Evolutionary conservation across 257 asterid species (phyloP), one percentile per base, ranked within the genome.

Genomic region (Plectranthus barbatus): DNA sequence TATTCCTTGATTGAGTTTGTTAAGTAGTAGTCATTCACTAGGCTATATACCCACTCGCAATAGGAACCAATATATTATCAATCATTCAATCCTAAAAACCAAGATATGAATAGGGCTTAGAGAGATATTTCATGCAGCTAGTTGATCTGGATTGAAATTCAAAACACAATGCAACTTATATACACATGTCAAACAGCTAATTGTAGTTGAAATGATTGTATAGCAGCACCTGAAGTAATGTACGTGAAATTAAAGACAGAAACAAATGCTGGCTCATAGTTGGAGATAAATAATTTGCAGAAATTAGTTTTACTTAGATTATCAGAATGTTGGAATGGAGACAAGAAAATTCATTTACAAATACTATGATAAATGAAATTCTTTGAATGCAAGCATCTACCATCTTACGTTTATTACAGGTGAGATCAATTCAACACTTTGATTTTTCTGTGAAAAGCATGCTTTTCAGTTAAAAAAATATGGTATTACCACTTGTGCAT

Each of bases 1-100:
- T 65, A 88, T 58, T 77, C 86, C 75, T 76, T 76, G 73, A 91
- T 86, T 42, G 96, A 91, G 79, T 70, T 76, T 76, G 86, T 91
- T 84, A 91, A 79, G 82, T 91, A 88, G 4, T 77, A 80, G 68
- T 91, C 98, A 19, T 78, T 49, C 24, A 76, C 80, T 26, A 91
- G 77, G 76, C 90, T 90, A 50, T n/a, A n/a, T 81, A 83, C 42
- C 79, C 72, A 61, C 81, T 81, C 47, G 96, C 95, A 9, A 86
- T 82, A n/a, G 96, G 94, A 63, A 84, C 88, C 51, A 91, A 86
- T 56, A 88, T 46, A 40, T 76, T 21, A 64, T 86, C 96, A 49
- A 91, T 79, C 91, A 77, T 76, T 92, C 81, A 84, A 41, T 86
- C 98, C 98, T 91, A 56, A 62, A 70, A 67, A 55, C 3, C 6